Conservation (phyloP, 768 basidiomycete species). For the Boletus vermiculosoides region DNA sequence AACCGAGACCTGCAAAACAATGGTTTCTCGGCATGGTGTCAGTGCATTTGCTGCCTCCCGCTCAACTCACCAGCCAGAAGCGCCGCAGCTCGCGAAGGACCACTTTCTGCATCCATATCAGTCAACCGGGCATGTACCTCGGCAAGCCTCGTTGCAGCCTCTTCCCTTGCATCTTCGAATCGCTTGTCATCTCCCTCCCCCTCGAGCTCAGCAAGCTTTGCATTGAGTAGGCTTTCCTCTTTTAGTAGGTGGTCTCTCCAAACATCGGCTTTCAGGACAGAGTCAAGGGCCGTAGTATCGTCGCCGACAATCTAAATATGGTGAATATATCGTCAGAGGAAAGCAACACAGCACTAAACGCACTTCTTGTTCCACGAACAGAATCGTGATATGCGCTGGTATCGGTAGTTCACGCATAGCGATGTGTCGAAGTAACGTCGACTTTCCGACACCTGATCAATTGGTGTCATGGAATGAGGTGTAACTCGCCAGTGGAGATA, state of each 20-base stretch:
- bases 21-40: background rate
- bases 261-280: constrained; percentile 99
- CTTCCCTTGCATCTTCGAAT: constrained; percentile 83
- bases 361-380: constrained; percentile 98
- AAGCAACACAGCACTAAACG: constrained; percentile 7
- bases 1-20: constrained; percentile 70
- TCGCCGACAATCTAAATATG: constrained; percentile 77
- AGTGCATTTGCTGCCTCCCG: background rate
- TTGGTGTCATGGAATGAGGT: background rate
- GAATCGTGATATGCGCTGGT: constrained; percentile 91
- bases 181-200: constrained; percentile 72
- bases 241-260: constrained; percentile 92
- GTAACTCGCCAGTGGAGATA: background rate
- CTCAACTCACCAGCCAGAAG: constrained; percentile 69
- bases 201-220: constrained; percentile 69
- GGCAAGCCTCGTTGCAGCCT: constrained; percentile 72
- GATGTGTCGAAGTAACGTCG: constrained; percentile 90
- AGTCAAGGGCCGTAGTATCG: constrained; percentile 87
- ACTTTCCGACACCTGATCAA: constrained; percentile 84
- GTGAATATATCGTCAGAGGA: background rate
- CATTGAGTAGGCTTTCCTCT: constrained; percentile 78
- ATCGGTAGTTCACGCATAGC: constrained; percentile 94
- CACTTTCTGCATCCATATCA: constrained; percentile 99
- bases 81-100: constrained; percentile 89
- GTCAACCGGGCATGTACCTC: constrained; percentile 88